A percentile compares a stretch with the other conserved stretches of the same genome.
These are phyloP conservation scores for Gynochthodes officinalis DNA, from an alignment of 257 asterid genomes.

Conservation along the genomic window DNA sequence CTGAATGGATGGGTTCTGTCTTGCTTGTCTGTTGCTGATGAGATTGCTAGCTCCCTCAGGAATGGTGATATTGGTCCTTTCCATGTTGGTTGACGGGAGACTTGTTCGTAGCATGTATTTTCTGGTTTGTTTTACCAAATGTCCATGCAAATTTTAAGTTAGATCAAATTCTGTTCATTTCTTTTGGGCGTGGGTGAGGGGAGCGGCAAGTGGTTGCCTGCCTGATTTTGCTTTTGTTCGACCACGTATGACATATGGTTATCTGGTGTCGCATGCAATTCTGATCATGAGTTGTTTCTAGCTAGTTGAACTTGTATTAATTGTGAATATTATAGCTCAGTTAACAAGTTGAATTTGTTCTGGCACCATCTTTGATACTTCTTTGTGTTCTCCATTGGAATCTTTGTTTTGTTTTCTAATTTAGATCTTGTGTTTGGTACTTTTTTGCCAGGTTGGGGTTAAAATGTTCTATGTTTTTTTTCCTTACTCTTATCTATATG, in stretches of 20 bases:
- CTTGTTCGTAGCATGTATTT: neutral
- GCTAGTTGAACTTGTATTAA: neutral
- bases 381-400: neutral
- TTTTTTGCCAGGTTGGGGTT: neutral
- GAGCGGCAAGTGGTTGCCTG: too few species aligned
- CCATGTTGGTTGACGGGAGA: constrained; percentile 64
- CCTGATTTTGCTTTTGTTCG: neutral
- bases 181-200: too few species aligned
- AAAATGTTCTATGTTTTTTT: neutral
- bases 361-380: neutral
- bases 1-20: constrained; percentile 61
- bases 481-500: too few species aligned
- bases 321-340: neutral
- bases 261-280: neutral
- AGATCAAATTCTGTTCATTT: neutral
- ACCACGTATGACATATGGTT: too few species aligned
- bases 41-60: constrained; percentile 58
- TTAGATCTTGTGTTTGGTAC: neutral
- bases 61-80: constrained; percentile 63
- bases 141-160: neutral
- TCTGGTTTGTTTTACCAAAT: constrained; percentile 15
- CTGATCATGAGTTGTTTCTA: neutral
- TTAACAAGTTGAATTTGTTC: neutral
- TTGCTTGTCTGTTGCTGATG: constrained; percentile 77
- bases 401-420: neutral